Percentiles rank a stretch among this genome's conserved stretches.
Conservation (phyloP, 371 early-diverging fungal genomes). For the Syncephalastrum sp. region DNA sequence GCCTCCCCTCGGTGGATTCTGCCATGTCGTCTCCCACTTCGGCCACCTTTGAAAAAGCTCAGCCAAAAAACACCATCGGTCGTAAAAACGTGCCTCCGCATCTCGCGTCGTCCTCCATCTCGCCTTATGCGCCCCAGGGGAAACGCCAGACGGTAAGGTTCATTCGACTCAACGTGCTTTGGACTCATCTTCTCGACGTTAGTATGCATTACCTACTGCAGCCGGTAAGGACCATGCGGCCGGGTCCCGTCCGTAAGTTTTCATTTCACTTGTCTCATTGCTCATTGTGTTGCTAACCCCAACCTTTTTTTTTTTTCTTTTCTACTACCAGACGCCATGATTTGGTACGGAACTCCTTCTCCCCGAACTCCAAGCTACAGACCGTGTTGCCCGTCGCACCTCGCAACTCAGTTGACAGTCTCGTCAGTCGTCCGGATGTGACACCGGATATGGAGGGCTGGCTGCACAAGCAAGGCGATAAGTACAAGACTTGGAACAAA, state of each 20-base stretch:
- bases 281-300: no score
- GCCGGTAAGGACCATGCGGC: no score
- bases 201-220: no score
- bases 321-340: conserved; percentile 1
- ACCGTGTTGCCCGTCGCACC: conserved; percentile 16
- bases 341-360: conserved; percentile 13
- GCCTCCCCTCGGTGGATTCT: no score
- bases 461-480: conserved; percentile 67
- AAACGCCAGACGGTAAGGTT: conserved; percentile 14
- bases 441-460: conserved; percentile 62
- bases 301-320: not conserved
- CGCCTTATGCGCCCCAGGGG: conserved; percentile 4
- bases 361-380: conserved; percentile 21
- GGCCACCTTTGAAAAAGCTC: no score
- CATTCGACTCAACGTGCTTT: not conserved
- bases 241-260: conserved; percentile 4
- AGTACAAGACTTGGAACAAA: conserved; percentile 66
- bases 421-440: conserved; percentile 10
- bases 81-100: conserved; percentile 12
- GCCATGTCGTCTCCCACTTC: no score
- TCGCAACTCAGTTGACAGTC: conserved; percentile 18
- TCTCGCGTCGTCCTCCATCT: conserved; percentile 11
- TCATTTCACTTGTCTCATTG: not conserved
- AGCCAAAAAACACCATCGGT: conserved; percentile 4
- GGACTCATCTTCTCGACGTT: not conserved